phyloP scores from a whole-genome alignment of 148 eudicot genomes.

The Nepenthes mirabilis region DNA sequence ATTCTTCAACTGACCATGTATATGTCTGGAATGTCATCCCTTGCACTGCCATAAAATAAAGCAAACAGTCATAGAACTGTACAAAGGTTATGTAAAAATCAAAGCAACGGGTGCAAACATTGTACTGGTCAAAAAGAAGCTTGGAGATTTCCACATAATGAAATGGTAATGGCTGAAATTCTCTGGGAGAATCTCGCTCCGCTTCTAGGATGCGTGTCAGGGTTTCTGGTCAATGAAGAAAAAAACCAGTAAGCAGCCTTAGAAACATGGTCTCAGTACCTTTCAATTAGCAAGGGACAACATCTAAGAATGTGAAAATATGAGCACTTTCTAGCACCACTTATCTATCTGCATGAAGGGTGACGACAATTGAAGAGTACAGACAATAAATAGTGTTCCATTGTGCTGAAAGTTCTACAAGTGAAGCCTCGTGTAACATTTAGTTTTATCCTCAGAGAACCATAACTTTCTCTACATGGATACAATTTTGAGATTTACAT shows the following conservation, averaged over 20 bases:
- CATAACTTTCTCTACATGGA: too few species aligned
- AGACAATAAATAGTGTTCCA: too few species aligned
- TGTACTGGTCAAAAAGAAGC: constrained; percentile 95
- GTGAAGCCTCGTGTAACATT: too few species aligned
- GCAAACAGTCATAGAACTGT: background rate
- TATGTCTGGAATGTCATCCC: constrained; percentile 76
- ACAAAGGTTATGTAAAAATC: constrained; percentile 4
- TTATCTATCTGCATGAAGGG: too few species aligned
- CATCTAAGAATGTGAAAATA: too few species aligned
- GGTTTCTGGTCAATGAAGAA: constrained; percentile 36
- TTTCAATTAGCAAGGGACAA: too few species aligned
- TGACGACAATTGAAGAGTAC: too few species aligned
- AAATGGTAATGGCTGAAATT: constrained; percentile 83
- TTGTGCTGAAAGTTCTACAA: too few species aligned
- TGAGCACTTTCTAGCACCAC: too few species aligned
- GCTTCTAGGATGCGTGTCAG: constrained; percentile 76
- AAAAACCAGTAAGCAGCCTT: background rate
- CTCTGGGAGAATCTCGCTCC: constrained; percentile 78
- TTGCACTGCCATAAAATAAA: constrained; percentile 47
- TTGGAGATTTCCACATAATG: constrained; percentile 92
- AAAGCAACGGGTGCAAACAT: constrained; percentile 3
- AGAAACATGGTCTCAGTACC: too few species aligned
- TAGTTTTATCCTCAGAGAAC: too few species aligned
- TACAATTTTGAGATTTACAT: too few species aligned
- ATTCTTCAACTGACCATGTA: constrained; percentile 55